Percentiles rank a stretch among this genome's conserved stretches.
Conservation (phyloP, 2,329 filamentous ascomycete species). For the Madurella fahalii region DNA sequence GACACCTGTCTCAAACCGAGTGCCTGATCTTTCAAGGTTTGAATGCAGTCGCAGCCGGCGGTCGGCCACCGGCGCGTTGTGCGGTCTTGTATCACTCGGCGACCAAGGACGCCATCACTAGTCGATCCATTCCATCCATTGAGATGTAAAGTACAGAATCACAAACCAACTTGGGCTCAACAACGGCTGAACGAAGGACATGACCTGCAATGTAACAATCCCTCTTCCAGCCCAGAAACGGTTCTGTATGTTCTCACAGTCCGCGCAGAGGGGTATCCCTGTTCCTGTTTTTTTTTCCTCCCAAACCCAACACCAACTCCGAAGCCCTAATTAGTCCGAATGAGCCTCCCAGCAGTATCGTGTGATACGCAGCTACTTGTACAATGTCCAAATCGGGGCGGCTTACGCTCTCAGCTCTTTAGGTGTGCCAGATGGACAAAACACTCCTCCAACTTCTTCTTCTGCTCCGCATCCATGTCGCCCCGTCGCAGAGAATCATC, state of each 20-base stretch:
- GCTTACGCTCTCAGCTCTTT: background rate
- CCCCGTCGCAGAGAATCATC: constrained; percentile 14
- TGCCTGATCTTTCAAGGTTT: too few species aligned
- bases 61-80: too few species aligned
- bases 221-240: too few species aligned
- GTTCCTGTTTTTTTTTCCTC: background rate
- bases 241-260: background rate
- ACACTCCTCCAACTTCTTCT: constrained; percentile 12
- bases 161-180: too few species aligned
- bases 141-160: background rate
- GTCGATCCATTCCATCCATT: background rate
- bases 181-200: too few species aligned
- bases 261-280: constrained; percentile 7
- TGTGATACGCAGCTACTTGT: background rate
- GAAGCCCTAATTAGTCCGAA: background rate
- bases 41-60: too few species aligned
- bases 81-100: too few species aligned
- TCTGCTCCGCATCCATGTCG: constrained; percentile 13
- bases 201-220: too few species aligned
- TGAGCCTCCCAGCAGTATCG: background rate
- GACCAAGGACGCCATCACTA: background rate
- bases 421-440: constrained; percentile 10
- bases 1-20: background rate
- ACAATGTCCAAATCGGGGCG: background rate
- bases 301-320: background rate